These are phyloP conservation scores for Sarcomyxa edulis DNA, from an alignment of 768 basidiomycete genomes.

Conservation along the genomic window DNA sequence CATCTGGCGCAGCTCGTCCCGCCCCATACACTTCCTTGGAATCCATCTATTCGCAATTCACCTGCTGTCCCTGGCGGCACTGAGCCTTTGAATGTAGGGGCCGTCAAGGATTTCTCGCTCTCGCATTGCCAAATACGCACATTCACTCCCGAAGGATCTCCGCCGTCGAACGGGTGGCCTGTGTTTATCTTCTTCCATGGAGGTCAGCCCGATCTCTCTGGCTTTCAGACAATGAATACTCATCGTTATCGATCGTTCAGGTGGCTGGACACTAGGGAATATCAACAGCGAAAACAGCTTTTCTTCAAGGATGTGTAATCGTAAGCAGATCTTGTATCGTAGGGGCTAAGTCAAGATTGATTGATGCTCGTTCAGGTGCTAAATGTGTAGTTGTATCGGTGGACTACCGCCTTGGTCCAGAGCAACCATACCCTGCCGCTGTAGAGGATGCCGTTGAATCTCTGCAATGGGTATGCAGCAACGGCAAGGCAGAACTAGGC, in stretches of 20 bases:
- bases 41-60: constrained; percentile 46
- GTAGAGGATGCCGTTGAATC: constrained; percentile 68
- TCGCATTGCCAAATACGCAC: constrained; percentile 51
- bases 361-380: constrained; percentile 33
- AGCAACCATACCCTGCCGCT: constrained; percentile 65
- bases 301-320: constrained; percentile 52
- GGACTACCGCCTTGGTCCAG: constrained; percentile 70
- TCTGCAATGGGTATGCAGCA: constrained; percentile 50
- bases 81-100: constrained; percentile 49
- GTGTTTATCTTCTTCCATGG: constrained; percentile 74
- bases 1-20: constrained; percentile 40
- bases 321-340: constrained; percentile 26
- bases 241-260: constrained; percentile 22
- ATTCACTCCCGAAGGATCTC: constrained; percentile 53
- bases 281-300: constrained; percentile 59
- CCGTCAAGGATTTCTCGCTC: constrained; percentile 46
- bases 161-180: constrained; percentile 60
- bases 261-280: constrained; percentile 74
- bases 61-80: constrained; percentile 55
- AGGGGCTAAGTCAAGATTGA: not conserved
- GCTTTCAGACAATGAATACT: not conserved
- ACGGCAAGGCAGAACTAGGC: constrained; percentile 41
- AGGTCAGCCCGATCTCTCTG: constrained; percentile 31
- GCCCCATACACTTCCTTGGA: constrained; percentile 58
- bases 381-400: constrained; percentile 61